Conservation (phyloP, 2,329 filamentous ascomycete species). For the Hawksworthiomyces lignivorus region DNA sequence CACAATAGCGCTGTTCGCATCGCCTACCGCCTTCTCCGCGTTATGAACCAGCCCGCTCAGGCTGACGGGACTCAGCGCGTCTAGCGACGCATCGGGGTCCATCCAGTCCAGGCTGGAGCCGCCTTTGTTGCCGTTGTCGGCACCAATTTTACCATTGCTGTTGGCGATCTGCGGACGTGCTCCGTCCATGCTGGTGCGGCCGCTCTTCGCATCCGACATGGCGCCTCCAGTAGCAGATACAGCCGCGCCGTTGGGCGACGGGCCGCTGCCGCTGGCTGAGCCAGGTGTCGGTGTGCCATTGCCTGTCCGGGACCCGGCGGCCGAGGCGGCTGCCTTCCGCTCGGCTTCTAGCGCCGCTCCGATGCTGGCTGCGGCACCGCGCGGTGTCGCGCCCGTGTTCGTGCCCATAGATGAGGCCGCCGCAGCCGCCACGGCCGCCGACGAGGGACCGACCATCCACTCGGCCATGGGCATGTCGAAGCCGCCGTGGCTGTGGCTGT, state of each 20-base stretch:
- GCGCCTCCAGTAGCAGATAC: neutral
- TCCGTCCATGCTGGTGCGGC: neutral
- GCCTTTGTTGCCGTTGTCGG: neutral
- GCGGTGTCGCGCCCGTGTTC: neutral
- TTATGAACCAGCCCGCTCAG: slow-evolving; percentile 24
- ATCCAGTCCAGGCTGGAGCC: slow-evolving; percentile 19
- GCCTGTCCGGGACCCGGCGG: neutral
- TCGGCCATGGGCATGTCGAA: slow-evolving; percentile 21
- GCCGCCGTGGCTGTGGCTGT: slow-evolving; percentile 9
- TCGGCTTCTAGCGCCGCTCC: slow-evolving; percentile 3
- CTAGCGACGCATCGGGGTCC: slow-evolving; percentile 8
- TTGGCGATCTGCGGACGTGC: neutral
- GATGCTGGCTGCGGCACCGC: neutral
- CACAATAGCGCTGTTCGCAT: slow-evolving; percentile 3
- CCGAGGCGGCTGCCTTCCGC: slow-evolving; percentile 1
- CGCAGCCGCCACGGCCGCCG: neutral
- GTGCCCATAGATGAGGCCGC: neutral
- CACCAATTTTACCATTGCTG: neutral
- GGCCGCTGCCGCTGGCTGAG: neutral
- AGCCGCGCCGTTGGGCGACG: neutral
- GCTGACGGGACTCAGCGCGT: slow-evolving; percentile 23
- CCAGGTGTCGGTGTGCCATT: no score
- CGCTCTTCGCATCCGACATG: neutral
- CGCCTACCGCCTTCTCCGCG: slow-evolving; percentile 20
- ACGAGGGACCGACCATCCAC: slow-evolving; percentile 14